A percentile compares a stretch with the other conserved stretches of the same genome.
phyloP scores from a whole-genome alignment of 352 stramenopile species.

The Elongisporangium undulatum region DNA sequence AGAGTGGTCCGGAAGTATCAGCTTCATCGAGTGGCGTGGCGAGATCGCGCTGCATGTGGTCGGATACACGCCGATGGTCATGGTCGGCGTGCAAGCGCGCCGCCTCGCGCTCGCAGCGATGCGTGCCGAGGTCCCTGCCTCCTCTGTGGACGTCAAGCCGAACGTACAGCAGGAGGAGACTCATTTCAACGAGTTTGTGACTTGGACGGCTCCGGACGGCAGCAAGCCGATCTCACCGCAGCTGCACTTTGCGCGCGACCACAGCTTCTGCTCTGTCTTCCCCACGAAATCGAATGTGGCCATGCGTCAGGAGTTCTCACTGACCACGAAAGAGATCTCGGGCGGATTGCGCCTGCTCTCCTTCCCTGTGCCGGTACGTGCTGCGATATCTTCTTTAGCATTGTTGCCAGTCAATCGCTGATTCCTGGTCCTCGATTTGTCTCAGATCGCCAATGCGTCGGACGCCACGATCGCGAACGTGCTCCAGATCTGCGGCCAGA shows the following conservation, averaged over 20 bases:
- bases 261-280: constrained; percentile 68
- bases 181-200: constrained; percentile 83
- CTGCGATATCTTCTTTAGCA: background rate
- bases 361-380: constrained; percentile 72
- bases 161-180: constrained; percentile 60
- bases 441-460: constrained; percentile 57
- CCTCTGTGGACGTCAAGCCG: constrained; percentile 17
- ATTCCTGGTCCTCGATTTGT: constrained; percentile 6
- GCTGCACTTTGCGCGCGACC: constrained; percentile 70
- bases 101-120: constrained; percentile 70
- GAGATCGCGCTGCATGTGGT: constrained; percentile 74
- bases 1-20: constrained; percentile 76
- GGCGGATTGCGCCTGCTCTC: constrained; percentile 70
- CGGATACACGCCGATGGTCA: constrained; percentile 70
- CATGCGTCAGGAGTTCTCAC: constrained; percentile 76
- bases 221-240: constrained; percentile 65
- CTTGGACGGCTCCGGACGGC: constrained; percentile 54
- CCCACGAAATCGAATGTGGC: constrained; percentile 36
- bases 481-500: constrained; percentile 79
- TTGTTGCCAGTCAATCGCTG: background rate
- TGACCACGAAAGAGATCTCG: constrained; percentile 86
- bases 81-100: constrained; percentile 73
- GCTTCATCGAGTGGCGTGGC: constrained; percentile 83
- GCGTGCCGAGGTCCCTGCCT: constrained; percentile 16
- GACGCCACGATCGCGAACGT: constrained; percentile 53